These are phyloP conservation scores for Lichtheimia hyalospora DNA, from an alignment of 371 early-diverging fungal genomes.

Conservation along the genomic window DNA sequence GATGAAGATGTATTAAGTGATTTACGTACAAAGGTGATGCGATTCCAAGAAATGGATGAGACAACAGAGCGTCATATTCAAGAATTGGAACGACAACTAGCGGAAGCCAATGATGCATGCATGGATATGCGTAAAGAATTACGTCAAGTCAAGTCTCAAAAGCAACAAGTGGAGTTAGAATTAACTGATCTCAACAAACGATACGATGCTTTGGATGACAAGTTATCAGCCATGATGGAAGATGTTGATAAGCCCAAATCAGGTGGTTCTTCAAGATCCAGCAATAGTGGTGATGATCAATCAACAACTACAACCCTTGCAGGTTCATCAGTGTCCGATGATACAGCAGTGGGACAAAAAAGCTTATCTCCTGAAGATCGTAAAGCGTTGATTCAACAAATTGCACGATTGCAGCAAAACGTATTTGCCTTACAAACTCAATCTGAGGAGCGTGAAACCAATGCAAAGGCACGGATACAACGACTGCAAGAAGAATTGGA, in stretches of 20 bases:
- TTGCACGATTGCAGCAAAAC: slow-evolving; percentile 8
- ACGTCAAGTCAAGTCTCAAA: background rate
- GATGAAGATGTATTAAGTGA: slow-evolving; percentile 31
- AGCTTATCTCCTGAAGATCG: slow-evolving; percentile 14
- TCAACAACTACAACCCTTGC: slow-evolving; percentile 24
- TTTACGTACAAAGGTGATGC: slow-evolving; percentile 30
- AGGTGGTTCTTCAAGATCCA: no score
- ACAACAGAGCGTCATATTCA: slow-evolving; percentile 48
- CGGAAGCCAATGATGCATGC: slow-evolving; percentile 10
- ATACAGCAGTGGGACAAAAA: slow-evolving; percentile 14
- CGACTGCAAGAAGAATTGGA: slow-evolving; percentile 9
- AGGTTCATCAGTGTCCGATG: slow-evolving; percentile 11
- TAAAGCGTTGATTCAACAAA: slow-evolving; percentile 6
- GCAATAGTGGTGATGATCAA: slow-evolving; percentile 1
- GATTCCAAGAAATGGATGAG: slow-evolving; percentile 42
- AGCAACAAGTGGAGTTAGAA: slow-evolving; percentile 3
- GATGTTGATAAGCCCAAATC: slow-evolving; percentile 7
- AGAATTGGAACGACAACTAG: slow-evolving; percentile 37
- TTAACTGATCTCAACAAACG: slow-evolving; percentile 12
- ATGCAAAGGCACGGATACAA: background rate
- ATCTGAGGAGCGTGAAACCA: slow-evolving; percentile 9
- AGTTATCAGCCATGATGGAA: slow-evolving; percentile 3
- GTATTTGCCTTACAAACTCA: slow-evolving; percentile 8
- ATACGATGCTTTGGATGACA: slow-evolving; percentile 9
- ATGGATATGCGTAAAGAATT: slow-evolving; percentile 17